Base-by-base conservation (phyloP, 306 rosid genomes). In the Ormosia emarginata region DNA sequence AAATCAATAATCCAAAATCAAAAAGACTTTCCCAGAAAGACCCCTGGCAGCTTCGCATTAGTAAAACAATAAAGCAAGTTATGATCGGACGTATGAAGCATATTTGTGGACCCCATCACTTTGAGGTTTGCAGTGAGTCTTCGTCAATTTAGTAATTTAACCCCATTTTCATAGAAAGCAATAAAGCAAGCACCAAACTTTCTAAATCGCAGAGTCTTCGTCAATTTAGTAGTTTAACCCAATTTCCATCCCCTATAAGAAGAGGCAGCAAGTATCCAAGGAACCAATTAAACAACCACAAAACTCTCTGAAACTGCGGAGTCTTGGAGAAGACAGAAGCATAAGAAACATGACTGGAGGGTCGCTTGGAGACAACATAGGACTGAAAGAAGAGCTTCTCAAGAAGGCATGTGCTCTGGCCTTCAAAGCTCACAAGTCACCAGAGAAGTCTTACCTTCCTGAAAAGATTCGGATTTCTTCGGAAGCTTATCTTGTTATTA, bases 311-410 rank as follows among this genome's bases (percentile, higher is more conserved):
- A 71, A 37, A 13, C 46, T 24, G 34, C 64, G 57, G 7, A 41
- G 58, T 14, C 55, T 37, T 34, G 68, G 43, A 57, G 30, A 47
- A 40, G 14, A 14, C 6, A 68, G 8, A 44, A 40, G 18, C 17
- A 41, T 3, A 30, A 46, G 47, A 49, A 66, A 49, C 62, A 89
- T 92, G 95, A 86, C 40, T 4, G 73, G 61, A 49, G 85, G 57
- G 3, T 83, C 17, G 1, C 65, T 94, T 5, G 90, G 81, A 58
- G 92, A 84, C 6, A 79, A 5, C 7, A 15, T 73, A 24, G 75
- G 81, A 17, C 58, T 89, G 36, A 79, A 68, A 17, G 90, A 88
- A 64, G 89, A 87, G 24, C 4, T 79, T 2, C 78, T 93, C 7
- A 83, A 55, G 44, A 81, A 52, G 53, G 76, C 92, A 30, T 84